Evolutionary conservation across 2,329 filamentous ascomycete species (phyloP).

Genomic region (Cryphonectria parasitica): DNA sequence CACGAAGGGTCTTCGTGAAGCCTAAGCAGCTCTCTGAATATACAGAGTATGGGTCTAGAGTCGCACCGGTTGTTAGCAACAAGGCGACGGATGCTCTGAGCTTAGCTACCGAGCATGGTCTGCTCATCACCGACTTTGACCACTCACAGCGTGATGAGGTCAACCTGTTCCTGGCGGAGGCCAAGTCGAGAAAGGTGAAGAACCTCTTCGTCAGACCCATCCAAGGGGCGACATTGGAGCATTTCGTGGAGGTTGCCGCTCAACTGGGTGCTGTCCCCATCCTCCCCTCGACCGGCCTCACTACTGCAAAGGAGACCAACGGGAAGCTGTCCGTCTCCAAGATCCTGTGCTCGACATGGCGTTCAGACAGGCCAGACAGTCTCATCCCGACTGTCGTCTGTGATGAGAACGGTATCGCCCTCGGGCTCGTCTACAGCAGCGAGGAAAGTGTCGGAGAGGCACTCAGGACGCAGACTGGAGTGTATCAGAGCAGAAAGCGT

Average conservation of each 20-base stretch:
- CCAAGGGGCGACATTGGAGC: conserved; percentile 47
- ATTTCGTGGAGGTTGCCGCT: conserved; percentile 52
- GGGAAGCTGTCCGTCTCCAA: conserved; percentile 68
- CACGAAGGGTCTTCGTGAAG: conserved; percentile 80
- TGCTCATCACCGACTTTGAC: conserved; percentile 59
- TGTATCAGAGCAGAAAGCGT: conserved; percentile 95
- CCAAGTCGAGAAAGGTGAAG: conserved; percentile 50
- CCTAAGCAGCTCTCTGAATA: conserved; percentile 67
- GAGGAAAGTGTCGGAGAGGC: conserved; percentile 88
- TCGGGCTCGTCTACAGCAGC: conserved; percentile 94
- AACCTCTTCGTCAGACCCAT: conserved; percentile 56
- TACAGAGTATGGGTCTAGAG: conserved; percentile 58
- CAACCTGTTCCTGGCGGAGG: conserved; percentile 49
- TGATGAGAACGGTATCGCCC: conserved; percentile 80
- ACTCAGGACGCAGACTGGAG: conserved; percentile 74
- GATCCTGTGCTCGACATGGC: conserved; percentile 75
- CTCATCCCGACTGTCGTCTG: conserved; percentile 89
- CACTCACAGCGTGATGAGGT: conserved; percentile 45
- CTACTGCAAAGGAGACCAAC: conserved; percentile 65
- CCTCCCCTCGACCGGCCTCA: conserved; percentile 71
- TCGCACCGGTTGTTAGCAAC: conserved; percentile 55
- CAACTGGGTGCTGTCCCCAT: conserved; percentile 69
- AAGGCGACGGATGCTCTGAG: conserved; percentile 33
- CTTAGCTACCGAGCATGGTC: conserved; percentile 48
- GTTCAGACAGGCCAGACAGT: conserved; percentile 80